Percentiles rank a stretch among this genome's conserved stretches.
Evolutionary conservation across 805 yeast genomes (phyloP).

Genomic region (Candida incommunis): DNA sequence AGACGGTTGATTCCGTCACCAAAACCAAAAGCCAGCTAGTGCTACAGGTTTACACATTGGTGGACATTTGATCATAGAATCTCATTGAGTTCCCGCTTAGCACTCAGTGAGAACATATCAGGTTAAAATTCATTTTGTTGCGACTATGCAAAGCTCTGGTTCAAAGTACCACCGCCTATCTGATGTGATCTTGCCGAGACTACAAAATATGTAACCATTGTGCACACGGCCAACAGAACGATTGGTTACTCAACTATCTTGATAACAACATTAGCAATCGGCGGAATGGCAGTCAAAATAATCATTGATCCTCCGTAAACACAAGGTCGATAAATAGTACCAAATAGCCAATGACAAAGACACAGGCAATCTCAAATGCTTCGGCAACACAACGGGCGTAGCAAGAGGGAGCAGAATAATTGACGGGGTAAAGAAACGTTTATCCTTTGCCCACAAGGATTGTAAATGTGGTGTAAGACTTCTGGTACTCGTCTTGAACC

Average conservation of each 20-base stretch:
- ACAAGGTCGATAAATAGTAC: slow-evolving; percentile 36
- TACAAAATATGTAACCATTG: no score
- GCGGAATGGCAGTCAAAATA: background rate
- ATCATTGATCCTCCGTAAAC: slow-evolving; percentile 14
- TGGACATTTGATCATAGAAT: no score
- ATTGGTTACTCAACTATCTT: background rate
- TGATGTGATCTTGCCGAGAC: no score
- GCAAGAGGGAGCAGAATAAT: slow-evolving; percentile 60
- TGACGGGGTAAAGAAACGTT: slow-evolving; percentile 67
- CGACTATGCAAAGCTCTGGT: no score
- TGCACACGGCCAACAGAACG: no score
- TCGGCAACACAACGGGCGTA: slow-evolving; percentile 51
- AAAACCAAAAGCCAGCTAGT: slow-evolving; percentile 4
- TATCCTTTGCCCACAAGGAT: slow-evolving; percentile 68
- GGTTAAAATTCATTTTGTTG: no score
- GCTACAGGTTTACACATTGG: no score
- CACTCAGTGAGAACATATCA: no score
- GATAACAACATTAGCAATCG: background rate
- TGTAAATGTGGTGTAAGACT: slow-evolving; percentile 27
- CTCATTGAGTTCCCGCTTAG: no score
- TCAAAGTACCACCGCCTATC: no score
- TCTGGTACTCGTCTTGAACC: slow-evolving; percentile 23
- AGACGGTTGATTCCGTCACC: slow-evolving; percentile 15
- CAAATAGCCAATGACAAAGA: slow-evolving; percentile 52
- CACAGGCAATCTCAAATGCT: slow-evolving; percentile 60